These are phyloP conservation scores for Ophiostoma australiae DNA, from an alignment of 2,329 filamentous ascomycete species.

Conservation along the genomic window DNA sequence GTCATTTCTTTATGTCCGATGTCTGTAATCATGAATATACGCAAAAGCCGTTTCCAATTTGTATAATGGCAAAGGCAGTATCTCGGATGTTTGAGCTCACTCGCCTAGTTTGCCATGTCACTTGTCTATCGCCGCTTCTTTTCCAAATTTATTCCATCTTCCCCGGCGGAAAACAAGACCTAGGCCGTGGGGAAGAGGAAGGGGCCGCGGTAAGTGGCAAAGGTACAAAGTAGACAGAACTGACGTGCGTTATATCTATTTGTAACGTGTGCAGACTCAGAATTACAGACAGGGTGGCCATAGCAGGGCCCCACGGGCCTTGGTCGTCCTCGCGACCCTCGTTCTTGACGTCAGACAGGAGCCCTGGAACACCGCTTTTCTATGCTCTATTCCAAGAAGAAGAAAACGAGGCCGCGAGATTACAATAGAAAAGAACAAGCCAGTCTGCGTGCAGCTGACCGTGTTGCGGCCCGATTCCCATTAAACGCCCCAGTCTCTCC, in stretches of 20 bases:
- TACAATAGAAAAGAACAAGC: not conserved
- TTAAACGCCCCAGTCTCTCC: conserved; percentile 13
- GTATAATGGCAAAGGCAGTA: not conserved
- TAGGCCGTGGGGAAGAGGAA: not conserved
- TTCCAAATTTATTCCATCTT: not conserved
- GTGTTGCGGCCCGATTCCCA: conserved; percentile 8
- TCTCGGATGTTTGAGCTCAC: not conserved
- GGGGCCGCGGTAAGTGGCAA: not conserved
- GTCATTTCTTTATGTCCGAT: not conserved
- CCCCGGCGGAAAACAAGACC: not conserved
- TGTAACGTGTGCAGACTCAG: not conserved
- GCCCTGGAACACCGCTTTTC: not conserved
- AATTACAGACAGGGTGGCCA: not conserved
- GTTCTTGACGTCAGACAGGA: not conserved
- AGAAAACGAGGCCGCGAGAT: not conserved
- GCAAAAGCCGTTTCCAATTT: not conserved
- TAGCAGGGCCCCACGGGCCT: not conserved
- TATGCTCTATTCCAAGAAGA: not conserved
- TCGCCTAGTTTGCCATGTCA: not conserved
- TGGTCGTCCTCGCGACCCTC: not conserved
- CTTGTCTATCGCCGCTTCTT: not conserved
- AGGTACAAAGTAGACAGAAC: not conserved
- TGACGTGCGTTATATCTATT: too few species aligned
- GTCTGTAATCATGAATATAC: too few species aligned
- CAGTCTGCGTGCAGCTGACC: conserved; percentile 9